Base-by-base conservation (phyloP, 129 eudicot species). In the Heracleum sosnowskyi region DNA sequence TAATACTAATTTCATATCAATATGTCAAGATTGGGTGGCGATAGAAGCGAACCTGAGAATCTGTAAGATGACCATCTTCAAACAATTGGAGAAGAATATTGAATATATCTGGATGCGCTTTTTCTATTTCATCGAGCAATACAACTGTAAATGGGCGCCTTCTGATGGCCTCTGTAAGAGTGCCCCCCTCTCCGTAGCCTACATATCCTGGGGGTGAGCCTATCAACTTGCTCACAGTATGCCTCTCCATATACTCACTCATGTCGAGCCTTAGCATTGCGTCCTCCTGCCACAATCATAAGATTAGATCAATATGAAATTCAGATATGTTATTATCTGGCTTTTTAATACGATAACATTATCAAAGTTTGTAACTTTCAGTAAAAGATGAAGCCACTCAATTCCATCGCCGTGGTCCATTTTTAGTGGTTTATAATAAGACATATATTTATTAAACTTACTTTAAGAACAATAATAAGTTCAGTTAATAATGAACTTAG, bases 191-290 rank as follows among this genome's bases (percentile, higher is more conserved):
- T 46, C 96, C 96, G 57, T 93, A 93, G 78, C 98, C 98, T 76
- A 91, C 95, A 39, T 91, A 93, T 66, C 98, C 98, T 9, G 98
- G 98, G 41, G 98, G 97, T 40, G 97, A 91, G 39, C 98, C 98
- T 29, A 93, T 93, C 77, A 93, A 79, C 84, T 89, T 93, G 91
- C 96, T 90, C 45, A 93, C 92, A 4, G 97, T 93, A 85, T 93
- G 98, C 63, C 92, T 86, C 88, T 93, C 98, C 98, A 93, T 93
- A 81, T 90, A 93, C 78, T 93, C 98, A 83, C 97, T 93, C 98
- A 93, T 93, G 80, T 93, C 98, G 73, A 93, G 78, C 78, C 98
- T 89, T 81, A 93, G 82, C 98, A 91, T 93, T 36, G 97, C 83
- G 0, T 83, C 76, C 82, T 91, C 97, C 97, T 92, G 79, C 70